Evolutionary conservation across 2,329 filamentous ascomycete species (phyloP), one percentile per base, ranked within the genome.

Genomic region (Trichophaea hybrida): DNA sequence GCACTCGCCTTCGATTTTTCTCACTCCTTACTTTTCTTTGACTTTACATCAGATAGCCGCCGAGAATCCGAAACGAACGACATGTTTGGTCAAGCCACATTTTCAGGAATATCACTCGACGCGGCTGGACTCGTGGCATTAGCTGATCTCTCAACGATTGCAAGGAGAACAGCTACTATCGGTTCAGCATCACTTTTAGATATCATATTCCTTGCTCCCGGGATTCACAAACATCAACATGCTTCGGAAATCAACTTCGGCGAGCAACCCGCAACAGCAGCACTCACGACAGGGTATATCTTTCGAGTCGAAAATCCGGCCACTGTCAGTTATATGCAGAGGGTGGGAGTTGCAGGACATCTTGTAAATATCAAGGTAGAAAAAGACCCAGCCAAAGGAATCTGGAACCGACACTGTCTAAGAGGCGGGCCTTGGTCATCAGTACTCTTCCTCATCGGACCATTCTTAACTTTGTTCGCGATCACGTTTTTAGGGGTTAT

Each of bases 151-250:
- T 73, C 74, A 40, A 80, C 78, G 1, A 73, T 82, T 31, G 77
- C 78, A 5, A 72, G 77, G 52, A 75, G 80, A 5, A 83, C 80
- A 1, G 76, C 74, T 13, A 73, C 82, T 46, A 76, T 74, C 1
- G 80, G 80, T 32, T 78, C 77, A 2, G 77, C 79, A 0, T 76
- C 75, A 1, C 79, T 77, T 73, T 71, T 80, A 0, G 81, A 83
- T 68, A 72, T 72, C 6, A 72, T 83, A 8, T 72, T 83, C 12
- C 73, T 84, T 1, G 79, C 78, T 1, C 81, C 81, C 0, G 81
- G 81, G 0, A 67, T 83, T 54, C 81, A 83, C 69, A 78, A 77
- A 64, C 79, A 83, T 65, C 79, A 83, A 65, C 74, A 76, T 3
- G 79, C 78, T 6, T 74, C 78, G 10, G 73, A 75, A 0, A 70